Conservation (phyloP, 768 basidiomycete genomes). For the Dentipellis fragilis region DNA sequence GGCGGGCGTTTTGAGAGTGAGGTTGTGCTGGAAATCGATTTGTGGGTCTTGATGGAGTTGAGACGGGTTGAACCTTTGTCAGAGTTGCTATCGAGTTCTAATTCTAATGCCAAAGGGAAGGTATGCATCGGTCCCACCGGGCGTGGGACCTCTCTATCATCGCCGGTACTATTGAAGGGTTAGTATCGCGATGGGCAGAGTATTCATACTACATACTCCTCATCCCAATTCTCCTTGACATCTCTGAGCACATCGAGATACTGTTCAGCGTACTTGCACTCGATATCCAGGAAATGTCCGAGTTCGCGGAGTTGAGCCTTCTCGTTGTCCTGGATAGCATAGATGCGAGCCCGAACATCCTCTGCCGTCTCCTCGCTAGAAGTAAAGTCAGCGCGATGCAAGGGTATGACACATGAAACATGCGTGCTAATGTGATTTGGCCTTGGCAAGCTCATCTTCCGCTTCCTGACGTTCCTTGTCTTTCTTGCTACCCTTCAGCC, state of each 20-base stretch:
- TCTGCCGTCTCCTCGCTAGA: slow-evolving; percentile 77
- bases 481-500: slow-evolving; percentile 41
- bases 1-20: slow-evolving; percentile 5
- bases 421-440: slow-evolving; percentile 44
- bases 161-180: slow-evolving; percentile 1
- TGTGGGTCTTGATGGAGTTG: neutral
- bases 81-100: no score
- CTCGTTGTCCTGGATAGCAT: slow-evolving; percentile 73
- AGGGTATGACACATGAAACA: slow-evolving; percentile 5
- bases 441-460: slow-evolving; percentile 70
- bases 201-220: slow-evolving; percentile 34
- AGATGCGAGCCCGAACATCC: slow-evolving; percentile 75
- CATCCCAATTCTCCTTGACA: slow-evolving; percentile 56
- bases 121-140: slow-evolving; percentile 11
- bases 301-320: slow-evolving; percentile 62
- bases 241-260: slow-evolving; percentile 68
- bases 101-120: neutral
- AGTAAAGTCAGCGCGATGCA: neutral
- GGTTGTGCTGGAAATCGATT: slow-evolving; percentile 4
- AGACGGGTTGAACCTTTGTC: no score
- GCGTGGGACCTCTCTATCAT: slow-evolving; percentile 5
- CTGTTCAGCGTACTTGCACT: slow-evolving; percentile 64
- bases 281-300: slow-evolving; percentile 58
- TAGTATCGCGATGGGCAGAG: neutral
- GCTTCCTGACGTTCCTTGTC: slow-evolving; percentile 76